Evolutionary conservation across 441 rosid species (phyloP).

Genomic region (Brassica balearica): DNA sequence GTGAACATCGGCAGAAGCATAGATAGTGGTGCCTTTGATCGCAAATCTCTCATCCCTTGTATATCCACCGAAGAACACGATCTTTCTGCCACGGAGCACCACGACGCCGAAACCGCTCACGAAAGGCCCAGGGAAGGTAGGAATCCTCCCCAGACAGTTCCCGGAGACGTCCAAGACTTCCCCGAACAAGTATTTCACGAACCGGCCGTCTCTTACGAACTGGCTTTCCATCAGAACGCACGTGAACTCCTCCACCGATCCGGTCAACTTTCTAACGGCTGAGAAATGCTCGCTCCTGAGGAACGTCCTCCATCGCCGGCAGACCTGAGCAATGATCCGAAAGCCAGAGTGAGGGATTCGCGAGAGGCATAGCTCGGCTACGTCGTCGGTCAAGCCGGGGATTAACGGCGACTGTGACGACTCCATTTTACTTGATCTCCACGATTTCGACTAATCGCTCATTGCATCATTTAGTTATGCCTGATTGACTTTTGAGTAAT

Average conservation of each 20-base stretch:
- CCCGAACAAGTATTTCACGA: conserved; percentile 59
- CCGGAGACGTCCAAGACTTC: conserved; percentile 80
- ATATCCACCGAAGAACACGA: conserved; percentile 86
- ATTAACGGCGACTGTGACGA: conserved; percentile 46
- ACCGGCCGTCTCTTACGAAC: too few species aligned
- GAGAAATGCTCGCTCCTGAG: conserved; percentile 79
- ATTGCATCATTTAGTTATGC: conserved; percentile 2
- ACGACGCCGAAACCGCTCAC: conserved; percentile 80
- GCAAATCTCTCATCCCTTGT: conserved; percentile 54
- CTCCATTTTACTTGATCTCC: background rate
- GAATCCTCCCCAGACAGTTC: conserved; percentile 58
- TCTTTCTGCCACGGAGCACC: conserved; percentile 70
- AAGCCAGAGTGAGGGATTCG: conserved; percentile 73
- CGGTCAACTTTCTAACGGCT: conserved; percentile 66
- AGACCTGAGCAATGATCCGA: conserved; percentile 71
- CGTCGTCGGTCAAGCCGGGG: conserved; percentile 69
- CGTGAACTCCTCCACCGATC: conserved; percentile 79
- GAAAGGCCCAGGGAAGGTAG: conserved; percentile 76
- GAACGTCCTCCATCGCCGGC: conserved; percentile 83
- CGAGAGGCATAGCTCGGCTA: conserved; percentile 76
- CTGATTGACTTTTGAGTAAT: background rate
- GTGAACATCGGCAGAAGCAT: conserved; percentile 75
- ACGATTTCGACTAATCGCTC: background rate
- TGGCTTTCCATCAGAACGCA: conserved; percentile 59
- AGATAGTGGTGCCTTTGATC: conserved; percentile 42